Percentiles rank a stretch among this genome's conserved stretches.
Conservation (phyloP, 31 red algal species). For the Bonnemaisonia californica region DNA sequence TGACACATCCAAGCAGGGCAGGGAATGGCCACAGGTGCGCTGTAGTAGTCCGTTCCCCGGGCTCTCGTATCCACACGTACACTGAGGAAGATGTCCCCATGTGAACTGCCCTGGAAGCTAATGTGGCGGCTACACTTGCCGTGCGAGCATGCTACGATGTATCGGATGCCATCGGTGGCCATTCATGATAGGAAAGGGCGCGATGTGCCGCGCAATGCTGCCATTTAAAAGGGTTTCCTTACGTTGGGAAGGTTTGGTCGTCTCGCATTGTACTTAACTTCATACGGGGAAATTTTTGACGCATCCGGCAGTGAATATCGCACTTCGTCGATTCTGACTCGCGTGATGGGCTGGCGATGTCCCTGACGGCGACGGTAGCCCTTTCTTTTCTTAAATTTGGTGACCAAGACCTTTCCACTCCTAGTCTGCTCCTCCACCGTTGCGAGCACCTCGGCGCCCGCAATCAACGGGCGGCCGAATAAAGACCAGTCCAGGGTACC, state of each 20-base stretch:
- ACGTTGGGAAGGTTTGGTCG: constrained; percentile 30
- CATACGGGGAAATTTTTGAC: constrained; percentile 46
- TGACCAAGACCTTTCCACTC: constrained; percentile 66
- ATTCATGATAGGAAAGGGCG: too few relatives aligned
- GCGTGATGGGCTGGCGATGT: constrained; percentile 90
- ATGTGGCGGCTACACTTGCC: too few relatives aligned
- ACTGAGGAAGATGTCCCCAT: too few relatives aligned
- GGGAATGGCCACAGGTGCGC: too few relatives aligned
- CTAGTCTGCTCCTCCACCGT: constrained; percentile 86
- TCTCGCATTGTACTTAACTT: constrained; percentile 26
- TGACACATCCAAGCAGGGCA: too few relatives aligned
- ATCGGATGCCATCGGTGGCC: too few relatives aligned
- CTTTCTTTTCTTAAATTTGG: constrained; percentile 91
- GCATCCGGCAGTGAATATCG: constrained; percentile 51
- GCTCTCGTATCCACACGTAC: too few relatives aligned
- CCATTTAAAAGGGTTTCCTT: too few relatives aligned
- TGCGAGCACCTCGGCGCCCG: constrained; percentile 48
- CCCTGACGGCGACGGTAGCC: constrained; percentile 73
- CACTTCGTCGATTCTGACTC: constrained; percentile 71
- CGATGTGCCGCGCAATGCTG: too few relatives aligned
- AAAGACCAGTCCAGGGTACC: constrained; percentile 76
- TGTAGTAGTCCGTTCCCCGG: too few relatives aligned
- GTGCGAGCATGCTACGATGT: too few relatives aligned
- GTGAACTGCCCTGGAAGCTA: too few relatives aligned
- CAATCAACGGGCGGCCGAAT: constrained; percentile 79